Base-by-base conservation (phyloP, 2,329 filamentous ascomycete genomes). In the Coniochaeta sp. region DNA sequence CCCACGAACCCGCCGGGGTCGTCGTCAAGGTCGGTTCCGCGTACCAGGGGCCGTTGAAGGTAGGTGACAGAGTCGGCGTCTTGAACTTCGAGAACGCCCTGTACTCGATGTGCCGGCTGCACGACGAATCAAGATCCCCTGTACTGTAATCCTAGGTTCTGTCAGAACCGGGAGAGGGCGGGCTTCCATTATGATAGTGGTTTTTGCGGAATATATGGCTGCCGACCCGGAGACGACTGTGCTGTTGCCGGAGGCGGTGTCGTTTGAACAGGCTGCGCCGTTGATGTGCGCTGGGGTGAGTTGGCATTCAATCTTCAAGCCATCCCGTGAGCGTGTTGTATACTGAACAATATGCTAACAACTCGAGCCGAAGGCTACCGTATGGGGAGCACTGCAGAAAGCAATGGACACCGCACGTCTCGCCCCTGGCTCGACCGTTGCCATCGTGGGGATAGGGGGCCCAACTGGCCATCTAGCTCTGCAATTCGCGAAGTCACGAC, bases 1-100 rank as follows among this genome's bases (percentile, higher is more conserved):
- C 65, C 3, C 68, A 71, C 51, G 68, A 71, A 48, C 64, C 67
- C 10, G 65, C 66, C 4, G 67, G 68, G 3, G 57, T 61, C 0
- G 32, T 71, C 6, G 63, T 60, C 0, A 54, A 56, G 22, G 52
- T 68, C 3, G 68, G 68, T 1, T 7, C 54, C 2, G 47, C 56
- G 7, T 63, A 56, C 26, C 10, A 32, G 7, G 50, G 58, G 3
- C 28, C 33, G 4, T 64, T 63, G 57, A 58, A 61, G 10, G 52
- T 67, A 1, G 68, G 67, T 6, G 66, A 71, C 46, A 58, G 67
- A 5, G 66, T 71, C 8, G 67, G 66, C 6, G 60, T 63, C 3
- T 56, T 69, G 18, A 69, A 69, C 52, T 67, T 65, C 55, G 66
- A 67, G 54, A 63, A 63, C 31, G 57, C 65, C n/a, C 0, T 68